Percentiles rank a stretch among this genome's conserved stretches.
Evolutionary conservation across 1,284 basidiomycete genomes (phyloP).

Genomic region (Rhodofomes roseus): DNA sequence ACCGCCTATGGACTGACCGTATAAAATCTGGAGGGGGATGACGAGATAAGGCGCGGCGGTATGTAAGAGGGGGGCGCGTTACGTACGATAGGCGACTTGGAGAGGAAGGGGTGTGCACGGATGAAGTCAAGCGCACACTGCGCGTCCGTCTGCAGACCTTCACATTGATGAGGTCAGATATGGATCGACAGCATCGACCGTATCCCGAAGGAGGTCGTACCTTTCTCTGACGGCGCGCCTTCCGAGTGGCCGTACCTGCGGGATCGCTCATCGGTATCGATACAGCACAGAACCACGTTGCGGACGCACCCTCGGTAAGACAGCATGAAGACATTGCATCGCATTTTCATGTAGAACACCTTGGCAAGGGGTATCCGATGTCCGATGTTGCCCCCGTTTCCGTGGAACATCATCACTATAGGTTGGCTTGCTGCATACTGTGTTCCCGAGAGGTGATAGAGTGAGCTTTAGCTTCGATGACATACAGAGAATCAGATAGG

Average conservation of each 20-base stretch:
- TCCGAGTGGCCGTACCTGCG: conserved; percentile 81
- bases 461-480: background rate
- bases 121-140: conserved; percentile 81
- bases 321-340: conserved; percentile 87
- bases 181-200: background rate
- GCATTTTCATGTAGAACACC: conserved; percentile 80
- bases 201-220: conserved; percentile 31
- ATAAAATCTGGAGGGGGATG: conserved; percentile 55
- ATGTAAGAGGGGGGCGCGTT: background rate
- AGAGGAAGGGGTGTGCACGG: conserved; percentile 62
- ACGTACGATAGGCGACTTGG: conserved; percentile 64
- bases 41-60: background rate
- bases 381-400: conserved; percentile 80
- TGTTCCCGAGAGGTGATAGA: background rate
- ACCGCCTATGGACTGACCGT: conserved; percentile 96
- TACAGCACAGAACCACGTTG: background rate
- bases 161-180: conserved; percentile 4
- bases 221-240: conserved; percentile 81
- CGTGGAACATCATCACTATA: conserved; percentile 89
- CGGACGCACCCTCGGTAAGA: conserved; percentile 76
- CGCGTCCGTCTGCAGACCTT: conserved; percentile 79
- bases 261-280: background rate
- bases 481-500: no score
- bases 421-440: conserved; percentile 67
- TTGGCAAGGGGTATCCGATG: conserved; percentile 90